Evolutionary conservation across 148 eudicot genomes (phyloP).

Genomic region (Chenopodium quinoa): DNA sequence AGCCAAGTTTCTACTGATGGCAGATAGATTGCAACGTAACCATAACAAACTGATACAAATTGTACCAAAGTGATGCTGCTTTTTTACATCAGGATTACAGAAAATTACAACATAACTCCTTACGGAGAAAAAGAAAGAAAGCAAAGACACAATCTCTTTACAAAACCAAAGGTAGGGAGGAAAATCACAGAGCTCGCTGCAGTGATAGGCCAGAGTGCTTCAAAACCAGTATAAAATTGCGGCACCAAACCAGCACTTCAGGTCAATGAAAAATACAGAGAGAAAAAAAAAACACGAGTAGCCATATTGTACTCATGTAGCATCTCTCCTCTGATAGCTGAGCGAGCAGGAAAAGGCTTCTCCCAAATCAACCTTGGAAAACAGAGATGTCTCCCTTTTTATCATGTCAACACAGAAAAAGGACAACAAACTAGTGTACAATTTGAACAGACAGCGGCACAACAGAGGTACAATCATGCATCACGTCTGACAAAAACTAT

Average conservation of each 20-base stretch:
- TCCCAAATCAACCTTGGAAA: conserved; percentile 24
- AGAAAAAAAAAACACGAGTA: conserved; percentile 34
- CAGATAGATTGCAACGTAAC: neutral
- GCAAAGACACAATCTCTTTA: neutral
- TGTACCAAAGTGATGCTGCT: neutral
- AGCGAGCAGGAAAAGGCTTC: conserved; percentile 21
- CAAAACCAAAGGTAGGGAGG: conserved; percentile 35
- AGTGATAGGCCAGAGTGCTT: conserved; percentile 29
- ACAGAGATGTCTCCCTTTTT: neutral
- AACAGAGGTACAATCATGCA: conserved; percentile 15
- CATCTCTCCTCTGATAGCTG: conserved; percentile 31
- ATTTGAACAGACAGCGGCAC: neutral
- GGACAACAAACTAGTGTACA: conserved; percentile 10
- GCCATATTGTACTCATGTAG: conserved; percentile 24
- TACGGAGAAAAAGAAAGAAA: conserved; percentile 11
- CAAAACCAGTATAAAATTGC: conserved; percentile 31
- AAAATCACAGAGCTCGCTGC: conserved; percentile 33
- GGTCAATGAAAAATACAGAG: conserved; percentile 25
- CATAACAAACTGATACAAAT: neutral
- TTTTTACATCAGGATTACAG: neutral
- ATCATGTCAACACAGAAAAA: neutral
- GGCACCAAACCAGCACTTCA: conserved; percentile 27
- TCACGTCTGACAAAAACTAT: conserved; percentile 40
- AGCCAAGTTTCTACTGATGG: neutral
- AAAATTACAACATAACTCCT: conserved; percentile 13